Conservation (phyloP, 192 early-diverging fungal genomes). For the Physocladia obscura region DNA sequence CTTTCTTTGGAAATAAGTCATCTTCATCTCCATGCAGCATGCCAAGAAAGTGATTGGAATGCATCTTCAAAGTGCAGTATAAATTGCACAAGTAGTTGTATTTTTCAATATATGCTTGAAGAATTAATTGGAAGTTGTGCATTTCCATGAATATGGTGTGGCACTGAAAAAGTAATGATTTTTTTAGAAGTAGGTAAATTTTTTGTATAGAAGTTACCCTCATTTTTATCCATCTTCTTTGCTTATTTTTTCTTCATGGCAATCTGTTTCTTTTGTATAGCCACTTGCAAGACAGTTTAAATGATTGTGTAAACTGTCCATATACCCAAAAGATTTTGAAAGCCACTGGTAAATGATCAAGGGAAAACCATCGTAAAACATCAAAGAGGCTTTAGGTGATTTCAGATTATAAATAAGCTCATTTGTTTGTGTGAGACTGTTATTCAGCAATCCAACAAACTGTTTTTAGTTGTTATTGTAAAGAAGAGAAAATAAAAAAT, state of each 20-base stretch:
- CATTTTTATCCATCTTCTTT: neutral
- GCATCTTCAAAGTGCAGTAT: no score
- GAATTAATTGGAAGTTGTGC: neutral
- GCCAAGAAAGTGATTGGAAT: no score
- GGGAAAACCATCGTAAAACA: neutral
- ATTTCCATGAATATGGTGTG: neutral
- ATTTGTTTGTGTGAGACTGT: neutral
- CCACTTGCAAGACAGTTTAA: neutral
- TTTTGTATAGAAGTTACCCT: no score
- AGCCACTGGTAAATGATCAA: neutral
- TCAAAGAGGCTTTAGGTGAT: neutral
- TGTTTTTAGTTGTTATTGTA: no score
- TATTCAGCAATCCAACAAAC: neutral
- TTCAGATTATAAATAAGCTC: neutral
- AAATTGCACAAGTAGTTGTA: no score
- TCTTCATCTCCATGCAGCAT: no score
- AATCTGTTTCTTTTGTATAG: neutral
- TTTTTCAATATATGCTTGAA: neutral
- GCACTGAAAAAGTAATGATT: neutral
- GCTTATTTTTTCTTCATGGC: neutral
- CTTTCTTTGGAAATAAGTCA: no score
- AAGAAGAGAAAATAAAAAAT: no score
- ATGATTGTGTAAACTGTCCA: neutral
- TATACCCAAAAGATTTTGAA: neutral
- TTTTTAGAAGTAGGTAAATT: neutral